phyloP scores from a whole-genome alignment of 2,329 filamentous ascomycete species.

The Cladosporium colombiae region DNA sequence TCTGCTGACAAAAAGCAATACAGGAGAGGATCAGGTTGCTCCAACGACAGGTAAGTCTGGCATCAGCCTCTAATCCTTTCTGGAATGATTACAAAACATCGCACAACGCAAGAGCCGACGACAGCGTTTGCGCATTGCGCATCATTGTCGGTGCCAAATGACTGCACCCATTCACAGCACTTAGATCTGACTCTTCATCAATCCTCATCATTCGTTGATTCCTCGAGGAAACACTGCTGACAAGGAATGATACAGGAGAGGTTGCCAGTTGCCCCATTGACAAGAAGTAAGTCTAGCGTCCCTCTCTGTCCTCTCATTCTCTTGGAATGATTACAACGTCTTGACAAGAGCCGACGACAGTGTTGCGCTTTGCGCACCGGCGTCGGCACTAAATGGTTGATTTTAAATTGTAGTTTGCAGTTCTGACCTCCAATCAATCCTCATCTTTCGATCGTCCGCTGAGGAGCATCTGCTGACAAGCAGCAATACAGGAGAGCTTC shows the following conservation, averaged over 20 bases:
- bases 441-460: background rate
- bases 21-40: background rate
- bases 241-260: background rate
- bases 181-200: background rate
- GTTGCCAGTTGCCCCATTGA: background rate
- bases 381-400: background rate
- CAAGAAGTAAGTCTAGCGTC: background rate
- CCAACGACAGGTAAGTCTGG: background rate
- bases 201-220: background rate
- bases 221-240: background rate
- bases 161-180: background rate
- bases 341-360: background rate
- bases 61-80: background rate
- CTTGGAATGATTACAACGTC: background rate
- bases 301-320: background rate
- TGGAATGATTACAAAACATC: background rate
- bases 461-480: background rate
- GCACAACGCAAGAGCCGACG: background rate
- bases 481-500: background rate
- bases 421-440: background rate
- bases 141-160: background rate
- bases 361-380: background rate
- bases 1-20: background rate
- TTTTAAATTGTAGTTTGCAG: background rate
- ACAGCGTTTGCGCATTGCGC: background rate